Conservation (phyloP, 2,329 filamentous ascomycete genomes). For the Gaeumannomyces sp. region DNA sequence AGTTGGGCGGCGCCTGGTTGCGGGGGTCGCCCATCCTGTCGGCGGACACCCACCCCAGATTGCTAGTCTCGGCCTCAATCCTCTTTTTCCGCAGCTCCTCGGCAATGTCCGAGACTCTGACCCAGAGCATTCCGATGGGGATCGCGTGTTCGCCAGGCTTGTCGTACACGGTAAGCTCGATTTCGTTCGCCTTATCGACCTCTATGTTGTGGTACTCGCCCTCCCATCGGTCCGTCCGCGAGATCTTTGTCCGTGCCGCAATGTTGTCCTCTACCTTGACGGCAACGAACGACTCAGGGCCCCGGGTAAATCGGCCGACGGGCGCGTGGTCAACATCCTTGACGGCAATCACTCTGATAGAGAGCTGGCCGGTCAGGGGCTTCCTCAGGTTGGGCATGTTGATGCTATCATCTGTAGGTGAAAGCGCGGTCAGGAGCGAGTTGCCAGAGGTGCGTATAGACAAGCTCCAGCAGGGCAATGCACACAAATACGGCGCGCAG, state of each 20-base stretch:
- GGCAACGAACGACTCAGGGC: slow-evolving; percentile 90
- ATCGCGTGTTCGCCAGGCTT: slow-evolving; percentile 85
- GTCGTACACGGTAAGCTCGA: slow-evolving; percentile 96
- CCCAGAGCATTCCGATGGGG: slow-evolving; percentile 92
- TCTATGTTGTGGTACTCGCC: slow-evolving; percentile 87
- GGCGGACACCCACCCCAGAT: slow-evolving; percentile 92
- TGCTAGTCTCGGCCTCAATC: slow-evolving; percentile 92
- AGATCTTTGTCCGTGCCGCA: slow-evolving; percentile 78
- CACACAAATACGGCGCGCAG: not conserved
- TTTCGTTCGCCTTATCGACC: slow-evolving; percentile 97
- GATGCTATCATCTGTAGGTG: slow-evolving; percentile 76
- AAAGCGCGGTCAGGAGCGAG: slow-evolving; percentile 22
- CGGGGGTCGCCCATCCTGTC: slow-evolving; percentile 73
- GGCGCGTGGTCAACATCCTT: slow-evolving; percentile 93
- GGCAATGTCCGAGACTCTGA: slow-evolving; percentile 92
- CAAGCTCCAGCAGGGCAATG: too few species aligned
- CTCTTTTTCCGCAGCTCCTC: slow-evolving; percentile 97
- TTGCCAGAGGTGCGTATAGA: not conserved
- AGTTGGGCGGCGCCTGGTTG: slow-evolving; percentile 41
- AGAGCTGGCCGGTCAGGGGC: slow-evolving; percentile 85
- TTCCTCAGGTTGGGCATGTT: slow-evolving; percentile 93
- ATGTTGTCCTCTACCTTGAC: slow-evolving; percentile 95
- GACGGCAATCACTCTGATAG: slow-evolving; percentile 79
- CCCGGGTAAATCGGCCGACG: slow-evolving; percentile 75
- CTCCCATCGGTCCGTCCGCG: slow-evolving; percentile 84